phyloP scores from a whole-genome alignment of 2,329 filamentous ascomycete species.

The Fusarium paranaense region DNA sequence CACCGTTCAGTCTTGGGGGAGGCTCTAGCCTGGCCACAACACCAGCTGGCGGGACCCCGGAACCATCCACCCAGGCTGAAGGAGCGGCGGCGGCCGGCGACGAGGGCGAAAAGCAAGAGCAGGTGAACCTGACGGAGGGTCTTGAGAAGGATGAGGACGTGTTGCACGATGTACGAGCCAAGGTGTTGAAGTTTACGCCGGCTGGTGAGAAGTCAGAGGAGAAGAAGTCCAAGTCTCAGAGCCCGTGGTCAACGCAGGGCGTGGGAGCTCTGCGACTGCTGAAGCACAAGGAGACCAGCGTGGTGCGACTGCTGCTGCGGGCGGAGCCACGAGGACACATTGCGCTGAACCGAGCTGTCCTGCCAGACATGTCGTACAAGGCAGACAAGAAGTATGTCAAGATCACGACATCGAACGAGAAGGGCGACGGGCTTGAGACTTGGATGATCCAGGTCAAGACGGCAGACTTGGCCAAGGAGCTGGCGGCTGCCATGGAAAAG shows the following conservation, averaged over 20 bases:
- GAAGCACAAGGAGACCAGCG: slow-evolving; percentile 76
- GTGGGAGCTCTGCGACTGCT: slow-evolving; percentile 79
- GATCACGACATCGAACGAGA: slow-evolving; percentile 67
- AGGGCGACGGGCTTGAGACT: slow-evolving; percentile 71
- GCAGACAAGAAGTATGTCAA: slow-evolving; percentile 71
- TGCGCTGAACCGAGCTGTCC: slow-evolving; percentile 76
- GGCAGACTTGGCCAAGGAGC: slow-evolving; percentile 64
- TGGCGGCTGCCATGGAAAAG: slow-evolving; percentile 64
- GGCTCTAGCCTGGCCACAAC: slow-evolving; percentile 72
- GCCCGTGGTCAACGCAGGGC: slow-evolving; percentile 76
- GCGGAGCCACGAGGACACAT: slow-evolving; percentile 81
- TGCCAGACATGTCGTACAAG: slow-evolving; percentile 73
- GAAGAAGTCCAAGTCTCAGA: slow-evolving; percentile 61
- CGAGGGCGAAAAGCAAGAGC: slow-evolving; percentile 72
- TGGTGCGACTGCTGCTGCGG: slow-evolving; percentile 76
- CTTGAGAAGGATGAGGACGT: slow-evolving; percentile 79
- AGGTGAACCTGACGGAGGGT: slow-evolving; percentile 76
- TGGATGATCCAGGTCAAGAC: slow-evolving; percentile 81
- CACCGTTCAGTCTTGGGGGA: slow-evolving; percentile 67
- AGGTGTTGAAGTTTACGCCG: slow-evolving; percentile 72
- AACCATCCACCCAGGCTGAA: slow-evolving; percentile 62
- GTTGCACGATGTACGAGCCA: slow-evolving; percentile 77
- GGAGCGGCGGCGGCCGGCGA: slow-evolving; percentile 54
- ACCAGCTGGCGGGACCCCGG: slow-evolving; percentile 68
- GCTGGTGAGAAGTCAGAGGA: slow-evolving; percentile 60